Evolutionary conservation across 2,329 filamentous ascomycete genomes (phyloP), one percentile per base, ranked within the genome.

Genomic region (Fusarium sp.): DNA sequence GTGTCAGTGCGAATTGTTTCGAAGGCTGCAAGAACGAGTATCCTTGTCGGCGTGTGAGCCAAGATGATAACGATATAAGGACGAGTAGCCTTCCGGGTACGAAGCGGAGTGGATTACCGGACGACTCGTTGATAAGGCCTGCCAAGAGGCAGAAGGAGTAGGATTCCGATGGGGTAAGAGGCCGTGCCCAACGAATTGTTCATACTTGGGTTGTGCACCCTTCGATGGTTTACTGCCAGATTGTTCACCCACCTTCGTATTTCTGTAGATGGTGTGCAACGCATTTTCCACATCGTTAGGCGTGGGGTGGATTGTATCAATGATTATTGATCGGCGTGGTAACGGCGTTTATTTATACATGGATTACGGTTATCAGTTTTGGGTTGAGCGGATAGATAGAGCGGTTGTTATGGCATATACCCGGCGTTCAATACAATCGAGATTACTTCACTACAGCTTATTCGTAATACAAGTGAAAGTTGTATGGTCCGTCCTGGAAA

Each of bases 1-100:
- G 90, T 69, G 90, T 96, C 24, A 92, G 89, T 45, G 88, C 90
- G 44, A 96, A 97, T 80, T 98, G 95, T 80, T 99, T 99, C 76
- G 94, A 98, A 79, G 95, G 95, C 0, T 88, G 95, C 59, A 94
- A 94, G 82, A 91, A 91, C 72, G 94, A 96, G 79, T 99, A 99
- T 81, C 96, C 96, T 0, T 91, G 95, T 79, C 89, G 96, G 13
- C 90, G 96, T 55, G 95, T 99, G 45, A 98, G 93, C 77, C 92
- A 97, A 78, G 96, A 99, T 79, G 95, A 98, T 80, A 97, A 98
- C 77, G 96, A 98, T 82, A 98, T 98, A 64, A 88, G 94, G n/a
- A 95, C 94, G 1, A 92, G 92, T 48, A 97, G 94, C 81, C 83
- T 98, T 41, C 94, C 96, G 1, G 96, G 96, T 0, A 98, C 95